These are phyloP conservation scores for Gypsophila paniculata DNA, from an alignment of 179 eudicot species.

Conservation along the genomic window DNA sequence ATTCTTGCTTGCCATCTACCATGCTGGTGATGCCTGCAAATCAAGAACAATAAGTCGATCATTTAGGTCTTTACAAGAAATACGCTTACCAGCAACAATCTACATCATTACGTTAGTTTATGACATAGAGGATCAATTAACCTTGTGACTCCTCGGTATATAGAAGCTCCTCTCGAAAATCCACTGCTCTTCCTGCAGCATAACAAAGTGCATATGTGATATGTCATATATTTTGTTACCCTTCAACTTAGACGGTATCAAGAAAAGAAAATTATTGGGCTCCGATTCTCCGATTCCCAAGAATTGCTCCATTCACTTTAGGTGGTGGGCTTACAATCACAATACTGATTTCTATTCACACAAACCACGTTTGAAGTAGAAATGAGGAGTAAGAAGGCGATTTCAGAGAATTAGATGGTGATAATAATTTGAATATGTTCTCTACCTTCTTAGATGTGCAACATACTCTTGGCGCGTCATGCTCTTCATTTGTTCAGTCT, in stretches of 20 bases:
- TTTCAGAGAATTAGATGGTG: too few relatives aligned
- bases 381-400: too few relatives aligned
- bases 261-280: too few relatives aligned
- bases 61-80: conserved; percentile 1
- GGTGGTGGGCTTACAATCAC: too few relatives aligned
- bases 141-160: conserved; percentile 87
- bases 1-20: conserved; percentile 90
- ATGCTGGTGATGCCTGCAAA: conserved; percentile 75
- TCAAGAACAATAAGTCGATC: conserved; percentile 12
- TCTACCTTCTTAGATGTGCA: conserved; percentile 70
- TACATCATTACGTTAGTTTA: neutral
- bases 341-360: too few relatives aligned
- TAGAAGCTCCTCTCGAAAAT: conserved; percentile 77
- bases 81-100: too few relatives aligned
- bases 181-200: conserved; percentile 74
- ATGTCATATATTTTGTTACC: neutral
- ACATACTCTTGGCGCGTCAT: conserved; percentile 73
- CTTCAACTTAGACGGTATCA: neutral
- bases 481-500: conserved; percentile 63
- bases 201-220: neutral
- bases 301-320: too few relatives aligned
- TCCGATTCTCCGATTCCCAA: too few relatives aligned
- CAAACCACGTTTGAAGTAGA: too few relatives aligned
- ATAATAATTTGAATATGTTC: neutral
- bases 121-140: conserved; percentile 10